Percentiles rank a stretch among this genome's conserved stretches.
phyloP scores from a whole-genome alignment of 495 filamentous ascomycete species.

The Symbiotaphrina buchneri region DNA sequence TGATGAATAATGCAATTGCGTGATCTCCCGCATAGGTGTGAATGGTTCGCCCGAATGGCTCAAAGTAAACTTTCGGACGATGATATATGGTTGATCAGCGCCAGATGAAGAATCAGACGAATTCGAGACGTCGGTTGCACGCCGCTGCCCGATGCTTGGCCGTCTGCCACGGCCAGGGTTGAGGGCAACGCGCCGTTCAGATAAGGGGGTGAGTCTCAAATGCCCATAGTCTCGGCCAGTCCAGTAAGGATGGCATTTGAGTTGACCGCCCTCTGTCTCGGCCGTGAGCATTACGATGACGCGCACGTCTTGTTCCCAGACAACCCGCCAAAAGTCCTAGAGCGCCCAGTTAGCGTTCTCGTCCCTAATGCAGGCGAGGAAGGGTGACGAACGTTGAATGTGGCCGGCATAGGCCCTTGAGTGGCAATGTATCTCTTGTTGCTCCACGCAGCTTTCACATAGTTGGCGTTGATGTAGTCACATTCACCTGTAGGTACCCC shows the following conservation, averaged over 20 bases:
- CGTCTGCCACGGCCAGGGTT: constrained; percentile 21
- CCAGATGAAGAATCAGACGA: not conserved
- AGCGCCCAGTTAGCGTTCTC: no score
- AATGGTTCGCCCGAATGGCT: constrained; percentile 60
- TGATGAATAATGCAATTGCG: constrained; percentile 77
- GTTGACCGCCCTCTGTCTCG: constrained; percentile 82
- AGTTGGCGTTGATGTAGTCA: constrained; percentile 92
- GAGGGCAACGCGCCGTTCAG: constrained; percentile 59
- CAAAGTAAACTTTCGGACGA: constrained; percentile 72
- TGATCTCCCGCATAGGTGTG: constrained; percentile 73
- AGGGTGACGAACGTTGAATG: constrained; percentile 50
- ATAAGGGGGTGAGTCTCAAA: constrained; percentile 51
- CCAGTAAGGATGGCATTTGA: constrained; percentile 94
- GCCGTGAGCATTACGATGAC: constrained; percentile 93
- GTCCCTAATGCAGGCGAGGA: not conserved
- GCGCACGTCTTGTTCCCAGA: constrained; percentile 91
- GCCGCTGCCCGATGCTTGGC: constrained; percentile 7
- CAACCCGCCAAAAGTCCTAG: constrained; percentile 92
- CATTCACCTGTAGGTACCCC: constrained; percentile 46
- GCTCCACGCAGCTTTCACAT: constrained; percentile 53
- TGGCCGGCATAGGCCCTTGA: constrained; percentile 81
- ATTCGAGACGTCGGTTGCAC: constrained; percentile 5
- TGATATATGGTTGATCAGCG: constrained; percentile 45
- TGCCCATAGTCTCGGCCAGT: constrained; percentile 55
- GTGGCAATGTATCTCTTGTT: constrained; percentile 88